Evolutionary conservation across 1,284 basidiomycete species (phyloP), one percentile per base, ranked within the genome.

Genomic region (Ceratobasidium sp.): DNA sequence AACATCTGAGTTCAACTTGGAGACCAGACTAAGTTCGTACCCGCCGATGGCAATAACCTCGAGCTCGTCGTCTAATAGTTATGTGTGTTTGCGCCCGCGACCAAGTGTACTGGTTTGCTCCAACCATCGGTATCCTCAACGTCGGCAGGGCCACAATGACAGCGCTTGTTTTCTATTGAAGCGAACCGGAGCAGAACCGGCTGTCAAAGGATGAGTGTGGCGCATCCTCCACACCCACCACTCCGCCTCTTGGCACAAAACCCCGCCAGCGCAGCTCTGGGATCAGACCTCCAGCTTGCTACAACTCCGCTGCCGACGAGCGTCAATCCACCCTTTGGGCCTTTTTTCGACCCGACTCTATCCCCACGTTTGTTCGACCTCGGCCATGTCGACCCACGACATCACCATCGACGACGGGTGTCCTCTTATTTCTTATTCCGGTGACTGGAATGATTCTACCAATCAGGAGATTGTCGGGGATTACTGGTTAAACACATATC

Each of bases 321-420:
- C 8, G 10, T 6, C 20, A 47, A 40, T 40, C 17, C 38, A 40
- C 8, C 38, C 38, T 40, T 17, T 7, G 7, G 38, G 7, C 7
- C 38, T 40, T 40, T 40, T 40, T 40, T 17, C 17, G 8, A 40
- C 31, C 43, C n/a, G 43, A 25, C 5, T 35, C 45, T 62, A 12
- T 5, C 2, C n/a, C 25, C 8, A 10, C 17, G 12, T 22, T 42
- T 35, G 32, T 27, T 25, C 43, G n/a, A 35, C 32, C 47, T 20
- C 34, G 25, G 7, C 7, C 13, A 65, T 65, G 60, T 47, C 60
- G 22, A 65, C 60, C 12, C 60, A 65, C 42, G 60, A 65, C 34
- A 65, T 65, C n/a, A 42, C 60, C 32, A 65, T 65, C 13, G 60
- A 65, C 34, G 60, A 65, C 42, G 60, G 60, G 15, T 50, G 60